Evolutionary conservation across 257 asterid species (phyloP).

Genomic region (Plectranthus barbatus): DNA sequence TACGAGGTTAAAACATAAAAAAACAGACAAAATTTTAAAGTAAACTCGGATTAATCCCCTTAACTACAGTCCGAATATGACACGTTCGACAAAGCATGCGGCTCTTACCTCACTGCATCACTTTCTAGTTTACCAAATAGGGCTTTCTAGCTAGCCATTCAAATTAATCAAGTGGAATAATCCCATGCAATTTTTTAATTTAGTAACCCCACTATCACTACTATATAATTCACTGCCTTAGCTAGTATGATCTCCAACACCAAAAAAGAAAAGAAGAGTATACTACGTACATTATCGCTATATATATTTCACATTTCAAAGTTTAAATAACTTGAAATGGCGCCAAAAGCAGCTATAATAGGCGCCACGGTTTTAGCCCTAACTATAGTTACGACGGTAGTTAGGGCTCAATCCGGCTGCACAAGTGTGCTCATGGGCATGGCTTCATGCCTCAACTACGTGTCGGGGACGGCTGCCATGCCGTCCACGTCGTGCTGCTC

Average conservation of each 20-base stretch:
- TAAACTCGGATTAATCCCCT: background rate
- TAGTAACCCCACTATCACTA: no score
- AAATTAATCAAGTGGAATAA: background rate
- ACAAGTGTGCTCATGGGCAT: slow-evolving; percentile 37
- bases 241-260: background rate
- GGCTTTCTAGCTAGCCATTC: background rate
- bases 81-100: slow-evolving; percentile 19
- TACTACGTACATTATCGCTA: background rate
- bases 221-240: slow-evolving; percentile 11
- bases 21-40: background rate
- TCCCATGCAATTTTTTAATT: no score
- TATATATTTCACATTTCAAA: background rate
- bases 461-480: slow-evolving; percentile 38
- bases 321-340: slow-evolving; percentile 31
- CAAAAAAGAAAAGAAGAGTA: background rate
- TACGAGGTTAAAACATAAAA: no score
- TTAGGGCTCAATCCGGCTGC: slow-evolving; percentile 51
- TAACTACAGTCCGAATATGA: background rate
- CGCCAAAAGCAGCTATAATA: slow-evolving; percentile 17
- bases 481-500: slow-evolving; percentile 59
- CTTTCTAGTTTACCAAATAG: slow-evolving; percentile 39
- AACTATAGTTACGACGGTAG: slow-evolving; percentile 4
- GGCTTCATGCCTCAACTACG: slow-evolving; percentile 64
- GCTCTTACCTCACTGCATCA: slow-evolving; percentile 32
- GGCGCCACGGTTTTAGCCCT: background rate